Evolutionary conservation across 2,329 filamentous ascomycete genomes (phyloP).

Genomic region (Pleurostoma richardsiae): DNA sequence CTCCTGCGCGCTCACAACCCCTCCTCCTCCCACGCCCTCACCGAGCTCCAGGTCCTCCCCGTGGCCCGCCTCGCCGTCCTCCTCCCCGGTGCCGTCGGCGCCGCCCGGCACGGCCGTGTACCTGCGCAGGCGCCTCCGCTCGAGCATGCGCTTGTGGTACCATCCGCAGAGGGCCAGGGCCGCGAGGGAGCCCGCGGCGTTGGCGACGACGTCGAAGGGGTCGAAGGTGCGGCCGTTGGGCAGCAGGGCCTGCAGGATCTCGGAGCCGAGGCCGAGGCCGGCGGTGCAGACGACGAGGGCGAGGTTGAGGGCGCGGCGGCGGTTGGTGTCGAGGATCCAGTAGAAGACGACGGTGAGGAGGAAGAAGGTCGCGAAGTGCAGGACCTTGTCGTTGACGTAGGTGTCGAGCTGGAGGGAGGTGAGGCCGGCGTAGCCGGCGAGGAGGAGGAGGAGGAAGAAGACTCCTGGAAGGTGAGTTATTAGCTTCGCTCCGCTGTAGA

Average conservation of each 20-base stretch:
- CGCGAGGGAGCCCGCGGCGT: slow-evolving; percentile 70
- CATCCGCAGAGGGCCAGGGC: slow-evolving; percentile 73
- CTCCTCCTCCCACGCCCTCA: slow-evolving; percentile 33
- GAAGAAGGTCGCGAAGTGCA: slow-evolving; percentile 89
- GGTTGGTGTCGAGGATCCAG: slow-evolving; percentile 91
- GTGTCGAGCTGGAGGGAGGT: slow-evolving; percentile 52
- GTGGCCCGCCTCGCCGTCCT: slow-evolving; percentile 34
- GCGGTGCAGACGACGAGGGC: slow-evolving; percentile 77
- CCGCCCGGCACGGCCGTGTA: slow-evolving; percentile 67
- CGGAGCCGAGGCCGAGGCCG: slow-evolving; percentile 65
- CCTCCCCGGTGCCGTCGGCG: slow-evolving; percentile 54
- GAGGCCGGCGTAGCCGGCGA: slow-evolving; percentile 76
- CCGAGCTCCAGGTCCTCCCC: slow-evolving; percentile 70
- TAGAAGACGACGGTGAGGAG: slow-evolving; percentile 84
- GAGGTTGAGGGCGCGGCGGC: slow-evolving; percentile 78
- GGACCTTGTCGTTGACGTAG: slow-evolving; percentile 79
- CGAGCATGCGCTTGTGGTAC: slow-evolving; percentile 96
- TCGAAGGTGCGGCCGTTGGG: slow-evolving; percentile 71
- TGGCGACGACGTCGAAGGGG: slow-evolving; percentile 80
- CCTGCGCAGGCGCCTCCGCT: slow-evolving; percentile 71
- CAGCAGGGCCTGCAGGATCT: slow-evolving; percentile 70
- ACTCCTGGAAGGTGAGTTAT: slow-evolving; percentile 42
- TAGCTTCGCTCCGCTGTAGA: too few species aligned
- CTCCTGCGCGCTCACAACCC: slow-evolving; percentile 45
- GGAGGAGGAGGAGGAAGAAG: slow-evolving; percentile 65